Evolutionary conservation across 1,139 yeast species (phyloP).

Genomic region (Dujonia santamariae): DNA sequence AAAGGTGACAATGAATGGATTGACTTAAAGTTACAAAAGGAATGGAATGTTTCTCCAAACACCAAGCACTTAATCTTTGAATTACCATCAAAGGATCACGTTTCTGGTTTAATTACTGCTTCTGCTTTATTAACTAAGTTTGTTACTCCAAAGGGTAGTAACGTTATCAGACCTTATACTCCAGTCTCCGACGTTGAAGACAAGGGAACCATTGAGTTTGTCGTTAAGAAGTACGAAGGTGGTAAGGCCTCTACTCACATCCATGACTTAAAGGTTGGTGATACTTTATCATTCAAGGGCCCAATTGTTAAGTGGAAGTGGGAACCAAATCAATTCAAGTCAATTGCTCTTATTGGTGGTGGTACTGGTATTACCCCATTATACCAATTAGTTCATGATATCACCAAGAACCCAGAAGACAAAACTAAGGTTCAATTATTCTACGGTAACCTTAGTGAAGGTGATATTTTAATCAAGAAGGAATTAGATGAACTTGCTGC

Average conservation of each 20-base stretch:
- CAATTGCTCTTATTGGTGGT: slow-evolving; percentile 88
- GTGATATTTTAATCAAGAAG: slow-evolving; percentile 74
- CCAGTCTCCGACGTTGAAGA: slow-evolving; percentile 73
- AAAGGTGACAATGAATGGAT: slow-evolving; percentile 76
- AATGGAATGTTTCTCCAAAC: slow-evolving; percentile 57
- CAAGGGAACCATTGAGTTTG: slow-evolving; percentile 74
- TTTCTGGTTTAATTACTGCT: slow-evolving; percentile 78
- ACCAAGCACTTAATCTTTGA: slow-evolving; percentile 70
- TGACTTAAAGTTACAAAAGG: slow-evolving; percentile 66
- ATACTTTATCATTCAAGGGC: slow-evolving; percentile 88
- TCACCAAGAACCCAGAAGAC: slow-evolving; percentile 73
- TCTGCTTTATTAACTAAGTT: slow-evolving; percentile 79
- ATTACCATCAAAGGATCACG: slow-evolving; percentile 64
- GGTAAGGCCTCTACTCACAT: slow-evolving; percentile 86
- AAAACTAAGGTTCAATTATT: slow-evolving; percentile 67
- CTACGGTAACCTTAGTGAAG: slow-evolving; percentile 76
- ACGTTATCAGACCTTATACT: slow-evolving; percentile 95
- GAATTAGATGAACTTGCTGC: slow-evolving; percentile 72
- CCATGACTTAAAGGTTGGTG: slow-evolving; percentile 68
- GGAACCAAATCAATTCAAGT: slow-evolving; percentile 77
- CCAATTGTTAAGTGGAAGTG: slow-evolving; percentile 92
- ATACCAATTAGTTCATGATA: slow-evolving; percentile 82
- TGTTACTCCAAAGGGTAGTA: slow-evolving; percentile 79
- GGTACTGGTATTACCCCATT: slow-evolving; percentile 90
- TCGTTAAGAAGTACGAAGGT: slow-evolving; percentile 77